Base-by-base conservation (phyloP, 1,284 basidiomycete genomes). In the Tylopilus sp. region DNA sequence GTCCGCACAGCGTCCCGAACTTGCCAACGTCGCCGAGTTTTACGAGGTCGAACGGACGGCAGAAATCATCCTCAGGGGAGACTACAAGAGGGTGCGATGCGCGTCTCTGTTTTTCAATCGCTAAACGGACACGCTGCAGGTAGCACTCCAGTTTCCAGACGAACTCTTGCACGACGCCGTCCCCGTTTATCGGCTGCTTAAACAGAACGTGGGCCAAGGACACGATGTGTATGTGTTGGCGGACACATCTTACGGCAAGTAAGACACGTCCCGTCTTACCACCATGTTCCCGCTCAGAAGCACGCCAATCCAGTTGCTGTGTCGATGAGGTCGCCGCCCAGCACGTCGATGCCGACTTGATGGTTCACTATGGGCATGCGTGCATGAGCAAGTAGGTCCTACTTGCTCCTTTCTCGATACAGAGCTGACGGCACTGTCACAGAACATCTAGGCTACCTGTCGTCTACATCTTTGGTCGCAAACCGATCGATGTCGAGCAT, bases 161-260 rank as follows among this genome's bases (percentile, higher is more conserved):
- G 92, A 97, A 70, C 83, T 97, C 10, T 74, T 99, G 7, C 82
- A 84, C 20, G 87, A 92, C 57, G 93, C 94, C 0, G 93, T 98
- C 2, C 86, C 88, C 1, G 86, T 98, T n/a, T 97, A 87, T 66
- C 80, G 83, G 40, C 72, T 76, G 3, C 77, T 99, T 28, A 89
- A 87, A 65, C 66, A 66, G 5, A 69, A 69, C 48, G 72, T 91
- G 19, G 76, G 78, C 20, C 58, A 64, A 15, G 75, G 67, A 19
- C 74, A 74, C 53, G 85, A 95, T 61, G 76, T 94, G 25, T 98
- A 95, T 67, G 88, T 98, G 7, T 80, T 98, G 19, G 95, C 95
- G 14, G 96, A 98, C 72, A 98, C 95, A 25, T 97, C 94, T 26
- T 98, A 98, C 71, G 96, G 95, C 69, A 94, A 90, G 93, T 84